A percentile compares a stretch with the other conserved stretches of the same genome.
Evolutionary conservation across 164 flowering plant genomes (phyloP).

Genomic region (grape (Vitis vinifera)): DNA sequence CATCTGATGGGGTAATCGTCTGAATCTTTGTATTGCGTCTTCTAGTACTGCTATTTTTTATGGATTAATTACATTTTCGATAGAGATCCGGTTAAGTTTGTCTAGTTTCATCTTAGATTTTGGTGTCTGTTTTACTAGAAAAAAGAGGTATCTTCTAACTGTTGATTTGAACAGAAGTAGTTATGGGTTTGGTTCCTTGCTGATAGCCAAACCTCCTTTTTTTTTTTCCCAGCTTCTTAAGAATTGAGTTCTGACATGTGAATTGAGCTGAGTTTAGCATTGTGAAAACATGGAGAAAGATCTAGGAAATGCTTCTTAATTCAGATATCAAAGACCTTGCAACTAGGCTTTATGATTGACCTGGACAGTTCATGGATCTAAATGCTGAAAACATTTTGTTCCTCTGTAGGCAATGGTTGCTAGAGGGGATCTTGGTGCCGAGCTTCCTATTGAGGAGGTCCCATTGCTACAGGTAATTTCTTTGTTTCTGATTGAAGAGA

Average conservation of each 20-base stretch:
- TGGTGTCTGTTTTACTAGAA: too few relatives aligned
- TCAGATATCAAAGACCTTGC: not conserved
- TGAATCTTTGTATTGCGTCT: constrained; percentile 14
- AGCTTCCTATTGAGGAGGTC: constrained; percentile 80
- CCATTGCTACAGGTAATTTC: constrained; percentile 66
- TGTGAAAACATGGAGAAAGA: not conserved
- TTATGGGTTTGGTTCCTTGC: not conserved
- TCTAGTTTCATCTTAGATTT: too few relatives aligned
- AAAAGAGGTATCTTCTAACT: too few relatives aligned
- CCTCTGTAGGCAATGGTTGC: constrained; percentile 72
- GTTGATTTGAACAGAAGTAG: not conserved
- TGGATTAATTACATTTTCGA: not conserved
- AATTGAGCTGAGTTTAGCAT: not conserved
- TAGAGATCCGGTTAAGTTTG: not conserved
- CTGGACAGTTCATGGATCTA: not conserved
- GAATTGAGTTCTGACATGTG: too few relatives aligned
- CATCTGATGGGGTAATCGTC: constrained; percentile 84
- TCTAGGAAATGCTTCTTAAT: not conserved
- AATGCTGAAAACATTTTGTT: not conserved
- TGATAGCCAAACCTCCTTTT: not conserved
- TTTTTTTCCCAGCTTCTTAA: too few relatives aligned
- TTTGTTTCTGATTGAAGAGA: constrained; percentile 4
- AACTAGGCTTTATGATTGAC: not conserved
- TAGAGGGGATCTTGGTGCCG: constrained; percentile 87
- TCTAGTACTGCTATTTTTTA: not conserved